Conservation (phyloP, 495 filamentous ascomycete genomes). For the Hypoxylon crocopeplum region DNA sequence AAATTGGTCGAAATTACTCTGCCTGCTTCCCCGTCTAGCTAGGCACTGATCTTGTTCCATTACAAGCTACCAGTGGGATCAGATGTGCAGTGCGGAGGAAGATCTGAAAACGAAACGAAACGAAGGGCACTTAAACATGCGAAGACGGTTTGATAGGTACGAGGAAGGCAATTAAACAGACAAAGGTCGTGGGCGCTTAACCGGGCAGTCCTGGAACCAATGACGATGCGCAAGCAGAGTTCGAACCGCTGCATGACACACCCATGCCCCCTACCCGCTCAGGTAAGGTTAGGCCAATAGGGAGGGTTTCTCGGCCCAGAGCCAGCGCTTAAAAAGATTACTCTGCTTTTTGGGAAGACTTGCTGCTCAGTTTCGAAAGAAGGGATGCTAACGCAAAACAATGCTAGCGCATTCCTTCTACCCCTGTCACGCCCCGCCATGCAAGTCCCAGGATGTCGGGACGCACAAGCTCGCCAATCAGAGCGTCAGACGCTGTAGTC, state of each 20-base stretch:
- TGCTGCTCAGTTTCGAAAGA: constrained; percentile 9
- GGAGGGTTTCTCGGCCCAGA: background rate
- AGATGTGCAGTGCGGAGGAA: constrained; percentile 8
- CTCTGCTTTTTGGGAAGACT: background rate
- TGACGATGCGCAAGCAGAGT: constrained; percentile 7
- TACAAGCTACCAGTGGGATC: constrained; percentile 14
- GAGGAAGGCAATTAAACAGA: constrained; percentile 24
- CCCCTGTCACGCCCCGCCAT: constrained; percentile 31
- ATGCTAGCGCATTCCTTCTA: background rate
- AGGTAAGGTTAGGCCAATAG: constrained; percentile 29
- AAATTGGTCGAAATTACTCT: background rate
- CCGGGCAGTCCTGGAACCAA: constrained; percentile 8
- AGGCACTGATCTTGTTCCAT: background rate
- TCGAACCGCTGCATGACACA: constrained; percentile 41
- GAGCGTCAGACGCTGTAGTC: constrained; percentile 4
- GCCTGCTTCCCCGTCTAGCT: background rate
- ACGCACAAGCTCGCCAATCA: constrained; percentile 32
- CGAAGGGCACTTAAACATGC: background rate
- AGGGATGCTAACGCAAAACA: constrained; percentile 5
- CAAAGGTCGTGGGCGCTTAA: constrained; percentile 40
- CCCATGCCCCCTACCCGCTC: constrained; percentile 25
- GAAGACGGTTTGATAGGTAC: constrained; percentile 11
- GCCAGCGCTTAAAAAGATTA: constrained; percentile 37
- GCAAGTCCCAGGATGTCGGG: constrained; percentile 40
- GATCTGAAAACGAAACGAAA: constrained; percentile 20